These are phyloP conservation scores for Auriculariales sp. DNA, from an alignment of 768 basidiomycete genomes.

Conservation along the genomic window DNA sequence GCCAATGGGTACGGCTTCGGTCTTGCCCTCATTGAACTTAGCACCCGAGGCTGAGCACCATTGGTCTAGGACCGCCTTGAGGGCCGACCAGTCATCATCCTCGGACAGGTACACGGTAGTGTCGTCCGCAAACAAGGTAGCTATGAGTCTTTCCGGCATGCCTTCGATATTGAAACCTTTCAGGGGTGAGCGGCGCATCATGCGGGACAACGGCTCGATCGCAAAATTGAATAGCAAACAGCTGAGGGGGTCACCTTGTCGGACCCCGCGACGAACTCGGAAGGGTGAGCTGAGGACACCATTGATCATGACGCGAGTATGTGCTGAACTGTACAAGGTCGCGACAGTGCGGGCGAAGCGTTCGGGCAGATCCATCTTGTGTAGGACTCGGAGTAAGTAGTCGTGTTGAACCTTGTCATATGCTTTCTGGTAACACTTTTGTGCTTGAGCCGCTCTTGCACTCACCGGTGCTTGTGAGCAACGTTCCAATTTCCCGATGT, in stretches of 20 bases:
- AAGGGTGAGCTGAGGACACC: constrained; percentile 14
- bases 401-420: constrained; percentile 11
- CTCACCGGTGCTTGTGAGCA: no score
- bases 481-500: no score
- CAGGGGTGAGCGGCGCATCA: constrained; percentile 15
- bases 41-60: constrained; percentile 29
- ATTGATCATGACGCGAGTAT: constrained; percentile 21
- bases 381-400: constrained; percentile 8
- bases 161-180: constrained; percentile 11
- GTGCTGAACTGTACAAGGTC: constrained; percentile 17
- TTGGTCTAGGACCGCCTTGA: constrained; percentile 14
- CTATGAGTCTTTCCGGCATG: constrained; percentile 2
- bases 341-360: constrained; percentile 13
- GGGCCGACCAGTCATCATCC: constrained; percentile 13
- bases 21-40: constrained; percentile 28
- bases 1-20: constrained; percentile 23
- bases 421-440: no score
- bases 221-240: constrained; percentile 26
- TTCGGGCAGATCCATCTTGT: constrained; percentile 2
- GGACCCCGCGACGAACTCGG: constrained; percentile 15
- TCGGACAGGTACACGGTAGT: constrained; percentile 22
- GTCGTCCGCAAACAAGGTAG: constrained; percentile 24
- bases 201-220: constrained; percentile 23
- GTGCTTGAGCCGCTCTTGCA: no score
- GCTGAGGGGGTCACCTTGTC: constrained; percentile 25